These are phyloP conservation scores for Fomitopsis palustris DNA, from an alignment of 1,284 basidiomycete genomes.

Conservation along the genomic window DNA sequence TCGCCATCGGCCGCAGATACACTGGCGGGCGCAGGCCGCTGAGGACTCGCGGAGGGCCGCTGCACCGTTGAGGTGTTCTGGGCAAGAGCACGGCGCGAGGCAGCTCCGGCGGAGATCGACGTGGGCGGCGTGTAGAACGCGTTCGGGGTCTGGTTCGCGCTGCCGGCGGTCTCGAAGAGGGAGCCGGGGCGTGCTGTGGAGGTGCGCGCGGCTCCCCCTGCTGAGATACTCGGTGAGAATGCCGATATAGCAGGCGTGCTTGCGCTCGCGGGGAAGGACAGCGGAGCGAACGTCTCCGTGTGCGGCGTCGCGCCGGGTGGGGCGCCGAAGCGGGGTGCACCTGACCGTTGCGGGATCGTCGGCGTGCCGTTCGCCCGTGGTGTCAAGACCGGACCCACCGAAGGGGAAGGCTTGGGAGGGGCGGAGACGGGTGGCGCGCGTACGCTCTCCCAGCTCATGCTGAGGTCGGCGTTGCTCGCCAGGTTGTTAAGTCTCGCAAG, in stretches of 20 bases:
- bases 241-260: not conserved
- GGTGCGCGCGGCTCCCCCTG: not conserved
- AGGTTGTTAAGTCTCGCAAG: not conserved
- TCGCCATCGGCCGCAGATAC: slow-evolving; percentile 5
- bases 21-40: not conserved
- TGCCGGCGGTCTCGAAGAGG: slow-evolving; percentile 40
- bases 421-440: slow-evolving; percentile 6
- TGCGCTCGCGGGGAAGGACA: slow-evolving; percentile 6
- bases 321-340: slow-evolving; percentile 29
- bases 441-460: slow-evolving; percentile 54
- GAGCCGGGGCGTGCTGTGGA: slow-evolving; percentile 26
- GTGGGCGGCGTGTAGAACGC: slow-evolving; percentile 57
- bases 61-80: slow-evolving; percentile 11
- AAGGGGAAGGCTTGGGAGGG: not conserved
- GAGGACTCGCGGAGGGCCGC: not conserved
- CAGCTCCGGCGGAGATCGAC: slow-evolving; percentile 15
- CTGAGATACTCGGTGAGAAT: not conserved
- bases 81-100: slow-evolving; percentile 14
- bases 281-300: slow-evolving; percentile 15
- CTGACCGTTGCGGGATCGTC: slow-evolving; percentile 24
- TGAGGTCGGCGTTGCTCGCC: slow-evolving; percentile 28
- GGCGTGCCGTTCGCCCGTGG: not conserved
- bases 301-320: slow-evolving; percentile 9
- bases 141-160: slow-evolving; percentile 49
- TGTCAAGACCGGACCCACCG: not conserved